phyloP scores from a whole-genome alignment of 1,284 basidiomycete species.

The Fomitiporia mediterranea region DNA sequence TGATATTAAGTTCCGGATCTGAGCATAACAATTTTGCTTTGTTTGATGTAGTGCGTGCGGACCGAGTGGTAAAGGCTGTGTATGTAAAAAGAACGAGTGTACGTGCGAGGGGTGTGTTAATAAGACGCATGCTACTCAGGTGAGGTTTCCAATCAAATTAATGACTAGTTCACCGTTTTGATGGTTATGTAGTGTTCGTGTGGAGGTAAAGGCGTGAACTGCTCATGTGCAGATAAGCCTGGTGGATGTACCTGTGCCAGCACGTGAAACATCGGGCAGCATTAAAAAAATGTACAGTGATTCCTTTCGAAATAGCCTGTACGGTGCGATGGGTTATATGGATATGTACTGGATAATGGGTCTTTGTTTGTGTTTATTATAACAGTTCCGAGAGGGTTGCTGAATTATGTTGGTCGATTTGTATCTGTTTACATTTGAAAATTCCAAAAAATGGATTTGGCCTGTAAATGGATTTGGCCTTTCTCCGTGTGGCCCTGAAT shows the following conservation, averaged over 20 bases:
- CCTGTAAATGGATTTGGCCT: too few relatives aligned
- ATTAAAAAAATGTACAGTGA: not conserved
- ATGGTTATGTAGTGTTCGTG: not conserved
- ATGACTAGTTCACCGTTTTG: not conserved
- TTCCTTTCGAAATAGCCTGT: too few relatives aligned
- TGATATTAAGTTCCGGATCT: not conserved
- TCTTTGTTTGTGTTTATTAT: too few relatives aligned
- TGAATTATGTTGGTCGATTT: not conserved
- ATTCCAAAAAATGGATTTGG: too few relatives aligned
- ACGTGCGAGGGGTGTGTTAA: slow-evolving; percentile 7
- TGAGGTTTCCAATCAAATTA: not conserved
- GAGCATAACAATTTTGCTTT: not conserved
- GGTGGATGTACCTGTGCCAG: not conserved
- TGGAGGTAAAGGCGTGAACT: not conserved
- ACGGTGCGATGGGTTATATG: too few relatives aligned
- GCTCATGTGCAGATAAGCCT: not conserved
- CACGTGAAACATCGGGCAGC: not conserved
- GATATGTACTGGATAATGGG: too few relatives aligned
- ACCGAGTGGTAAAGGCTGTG: not conserved
- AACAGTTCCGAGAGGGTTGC: too few relatives aligned
- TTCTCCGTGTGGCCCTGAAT: too few relatives aligned
- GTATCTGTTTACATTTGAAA: not conserved
- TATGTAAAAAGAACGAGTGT: slow-evolving; percentile 12
- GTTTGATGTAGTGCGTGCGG: slow-evolving; percentile 4
- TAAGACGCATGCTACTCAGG: slow-evolving; percentile 3